Conservation (phyloP, 106 monocot genomes). For the Phalaenopsis equestris region DNA sequence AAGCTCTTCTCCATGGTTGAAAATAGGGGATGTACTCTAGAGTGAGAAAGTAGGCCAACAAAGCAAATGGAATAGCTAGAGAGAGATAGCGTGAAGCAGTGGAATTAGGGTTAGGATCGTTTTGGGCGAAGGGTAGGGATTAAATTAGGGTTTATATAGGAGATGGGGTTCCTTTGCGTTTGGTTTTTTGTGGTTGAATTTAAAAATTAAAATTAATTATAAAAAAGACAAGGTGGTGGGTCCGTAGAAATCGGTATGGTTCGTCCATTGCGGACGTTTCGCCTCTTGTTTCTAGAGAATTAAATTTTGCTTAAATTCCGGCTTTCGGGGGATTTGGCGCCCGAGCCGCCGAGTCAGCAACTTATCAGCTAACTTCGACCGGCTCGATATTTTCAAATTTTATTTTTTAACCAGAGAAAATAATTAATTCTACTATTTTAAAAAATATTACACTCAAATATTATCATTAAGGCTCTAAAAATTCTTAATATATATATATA, state of each 20-base stretch:
- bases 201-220: neutral
- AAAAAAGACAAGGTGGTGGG: neutral
- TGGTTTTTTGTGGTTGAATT: neutral
- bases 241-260: neutral
- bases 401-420: no score
- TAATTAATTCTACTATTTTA: no score
- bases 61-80: no score
- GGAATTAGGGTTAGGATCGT: neutral
- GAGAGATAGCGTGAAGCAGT: neutral
- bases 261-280: neutral
- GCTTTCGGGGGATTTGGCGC: neutral
- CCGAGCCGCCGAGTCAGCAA: neutral
- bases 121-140: neutral
- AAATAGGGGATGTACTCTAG: neutral
- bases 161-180: neutral
- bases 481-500: no score
- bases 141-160: neutral
- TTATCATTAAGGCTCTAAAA: no score
- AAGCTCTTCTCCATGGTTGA: neutral
- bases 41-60: no score
- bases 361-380: no score
- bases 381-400: no score
- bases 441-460: no score
- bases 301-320: neutral
- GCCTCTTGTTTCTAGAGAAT: neutral